Conservation (phyloP, 176 grass and related monocot genomes). For the Juncus effusus region DNA sequence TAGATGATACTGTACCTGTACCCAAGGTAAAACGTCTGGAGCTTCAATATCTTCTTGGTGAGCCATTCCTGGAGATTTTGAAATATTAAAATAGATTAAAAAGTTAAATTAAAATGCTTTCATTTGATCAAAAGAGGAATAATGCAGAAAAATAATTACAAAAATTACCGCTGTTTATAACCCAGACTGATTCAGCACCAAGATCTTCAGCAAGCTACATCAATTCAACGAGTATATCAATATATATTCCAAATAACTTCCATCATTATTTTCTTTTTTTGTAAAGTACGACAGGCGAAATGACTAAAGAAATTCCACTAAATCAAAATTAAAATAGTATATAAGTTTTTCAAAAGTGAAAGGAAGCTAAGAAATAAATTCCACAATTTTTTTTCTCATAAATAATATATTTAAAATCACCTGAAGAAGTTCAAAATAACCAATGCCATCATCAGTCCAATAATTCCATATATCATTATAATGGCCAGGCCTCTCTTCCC, state of each 20-base stretch:
- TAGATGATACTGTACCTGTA: constrained; percentile 29
- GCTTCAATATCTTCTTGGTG: constrained; percentile 42
- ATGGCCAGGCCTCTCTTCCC: constrained; percentile 80
- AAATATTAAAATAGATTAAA: constrained; percentile 3
- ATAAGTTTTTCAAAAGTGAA: not conserved
- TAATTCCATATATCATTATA: constrained; percentile 77
- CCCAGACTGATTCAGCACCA: constrained; percentile 67
- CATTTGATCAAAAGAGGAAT: not conserved
- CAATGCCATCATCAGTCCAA: constrained; percentile 88
- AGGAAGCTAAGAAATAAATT: not conserved
- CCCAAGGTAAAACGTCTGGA: constrained; percentile 26
- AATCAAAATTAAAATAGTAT: too few species aligned
- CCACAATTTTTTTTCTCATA: too few species aligned
- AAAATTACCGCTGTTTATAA: constrained; percentile 71
- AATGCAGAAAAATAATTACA: not conserved
- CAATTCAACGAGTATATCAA: constrained; percentile 4
- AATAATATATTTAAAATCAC: constrained; percentile 29
- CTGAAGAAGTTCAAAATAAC: constrained; percentile 84
- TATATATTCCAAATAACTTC: not conserved
- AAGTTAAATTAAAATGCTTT: not conserved
- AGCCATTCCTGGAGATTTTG: constrained; percentile 40
- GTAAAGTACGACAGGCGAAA: too few species aligned
- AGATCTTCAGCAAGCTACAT: constrained; percentile 66
- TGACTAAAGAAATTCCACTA: not conserved
- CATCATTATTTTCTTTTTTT: too few species aligned